These are phyloP conservation scores for Kodamaea sp. DNA, from an alignment of 1,139 yeast species.

Conservation along the genomic window DNA sequence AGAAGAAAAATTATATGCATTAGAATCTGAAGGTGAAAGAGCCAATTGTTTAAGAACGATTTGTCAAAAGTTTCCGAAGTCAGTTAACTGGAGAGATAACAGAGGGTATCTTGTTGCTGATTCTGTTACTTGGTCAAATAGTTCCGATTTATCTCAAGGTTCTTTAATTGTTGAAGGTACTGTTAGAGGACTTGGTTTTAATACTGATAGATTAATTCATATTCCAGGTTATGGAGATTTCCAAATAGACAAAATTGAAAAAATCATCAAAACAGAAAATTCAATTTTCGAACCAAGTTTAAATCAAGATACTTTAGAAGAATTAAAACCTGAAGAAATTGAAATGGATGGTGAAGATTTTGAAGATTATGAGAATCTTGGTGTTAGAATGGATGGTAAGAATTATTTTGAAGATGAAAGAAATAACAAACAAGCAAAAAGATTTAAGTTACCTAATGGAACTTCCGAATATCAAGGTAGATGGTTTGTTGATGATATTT, in stretches of 20 bases:
- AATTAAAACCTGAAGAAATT: slow-evolving; percentile 56
- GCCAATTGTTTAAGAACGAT: slow-evolving; percentile 66
- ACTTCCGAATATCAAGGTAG: slow-evolving; percentile 92
- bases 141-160: slow-evolving; percentile 24
- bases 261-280: slow-evolving; percentile 27
- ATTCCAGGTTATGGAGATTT: slow-evolving; percentile 90
- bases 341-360: slow-evolving; percentile 48
- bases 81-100: slow-evolving; percentile 86
- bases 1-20: slow-evolving; percentile 70
- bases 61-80: slow-evolving; percentile 84
- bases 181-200: slow-evolving; percentile 83
- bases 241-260: slow-evolving; percentile 68
- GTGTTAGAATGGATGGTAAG: slow-evolving; percentile 72
- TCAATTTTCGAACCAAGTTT: slow-evolving; percentile 46
- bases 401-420: slow-evolving; percentile 52
- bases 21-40: slow-evolving; percentile 67
- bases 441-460: slow-evolving; percentile 66
- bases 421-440: slow-evolving; percentile 21
- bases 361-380: slow-evolving; percentile 44
- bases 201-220: slow-evolving; percentile 73
- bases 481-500: slow-evolving; percentile 71
- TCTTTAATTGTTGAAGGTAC: slow-evolving; percentile 69
- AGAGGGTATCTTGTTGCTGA: slow-evolving; percentile 88
- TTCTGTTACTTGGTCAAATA: slow-evolving; percentile 45
- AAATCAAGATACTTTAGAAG: slow-evolving; percentile 63